Evolutionary conservation across 805 yeast genomes (phyloP).

Genomic region (Wickerhamomyces bisporus): DNA sequence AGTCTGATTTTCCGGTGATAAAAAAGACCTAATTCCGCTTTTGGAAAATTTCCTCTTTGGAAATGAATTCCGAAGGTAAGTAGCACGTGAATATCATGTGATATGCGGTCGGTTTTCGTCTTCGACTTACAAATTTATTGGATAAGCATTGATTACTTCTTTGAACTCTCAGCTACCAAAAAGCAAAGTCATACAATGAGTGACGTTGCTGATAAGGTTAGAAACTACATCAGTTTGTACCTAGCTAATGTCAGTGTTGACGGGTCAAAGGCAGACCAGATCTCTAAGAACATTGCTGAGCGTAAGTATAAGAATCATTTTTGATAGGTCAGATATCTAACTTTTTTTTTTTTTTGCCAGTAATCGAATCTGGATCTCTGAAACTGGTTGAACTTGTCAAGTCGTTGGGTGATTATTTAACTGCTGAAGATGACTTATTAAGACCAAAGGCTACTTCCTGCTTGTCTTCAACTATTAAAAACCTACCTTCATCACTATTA

Average conservation of each 20-base stretch:
- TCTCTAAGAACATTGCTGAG: conserved; percentile 26
- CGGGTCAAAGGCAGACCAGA: conserved; percentile 24
- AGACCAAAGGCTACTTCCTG: conserved; percentile 47
- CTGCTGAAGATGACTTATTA: conserved; percentile 49
- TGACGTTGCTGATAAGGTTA: neutral
- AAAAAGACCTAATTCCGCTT: too few relatives aligned
- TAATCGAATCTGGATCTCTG: conserved; percentile 17
- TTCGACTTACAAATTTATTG: too few relatives aligned
- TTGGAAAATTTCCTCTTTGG: too few relatives aligned
- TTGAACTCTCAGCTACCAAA: too few relatives aligned
- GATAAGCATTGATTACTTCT: too few relatives aligned
- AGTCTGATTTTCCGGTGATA: too few relatives aligned
- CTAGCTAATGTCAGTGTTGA: conserved; percentile 36
- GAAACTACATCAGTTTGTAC: conserved; percentile 28
- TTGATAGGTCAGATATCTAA: neutral
- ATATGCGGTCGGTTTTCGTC: neutral
- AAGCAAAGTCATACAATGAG: neutral
- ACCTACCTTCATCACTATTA: conserved; percentile 26
- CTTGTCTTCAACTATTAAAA: conserved; percentile 32
- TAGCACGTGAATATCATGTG: neutral
- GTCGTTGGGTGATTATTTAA: conserved; percentile 54
- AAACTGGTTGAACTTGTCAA: conserved; percentile 50
- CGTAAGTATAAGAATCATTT: conserved; percentile 8
- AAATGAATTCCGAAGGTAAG: too few relatives aligned
- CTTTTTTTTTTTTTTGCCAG: conserved; percentile 1